Conservation (phyloP, 441 rosid species). For the Theobroma grandiflorum region DNA sequence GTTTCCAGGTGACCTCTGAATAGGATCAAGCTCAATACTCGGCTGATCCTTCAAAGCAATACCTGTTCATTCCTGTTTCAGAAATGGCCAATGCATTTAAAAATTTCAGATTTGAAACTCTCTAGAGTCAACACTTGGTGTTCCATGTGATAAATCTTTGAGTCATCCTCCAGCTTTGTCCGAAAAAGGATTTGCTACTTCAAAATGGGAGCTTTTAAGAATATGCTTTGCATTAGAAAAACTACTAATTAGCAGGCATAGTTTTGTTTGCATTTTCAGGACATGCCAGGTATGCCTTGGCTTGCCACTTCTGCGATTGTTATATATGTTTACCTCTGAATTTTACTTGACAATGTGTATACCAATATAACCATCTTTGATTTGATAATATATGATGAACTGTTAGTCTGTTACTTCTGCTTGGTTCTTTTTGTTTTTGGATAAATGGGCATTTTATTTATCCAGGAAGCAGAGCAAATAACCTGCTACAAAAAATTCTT, state of each 20-base stretch:
- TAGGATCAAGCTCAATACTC: conserved; percentile 98
- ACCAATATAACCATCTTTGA: not conserved
- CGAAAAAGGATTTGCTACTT: conserved; percentile 66
- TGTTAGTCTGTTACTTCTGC: not conserved
- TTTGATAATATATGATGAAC: not conserved
- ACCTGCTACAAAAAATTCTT: no score
- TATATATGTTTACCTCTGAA: not conserved
- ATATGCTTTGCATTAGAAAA: conserved; percentile 74
- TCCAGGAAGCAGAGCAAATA: no score
- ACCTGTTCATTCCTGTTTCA: conserved; percentile 62
- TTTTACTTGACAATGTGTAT: not conserved
- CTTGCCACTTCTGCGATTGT: conserved; percentile 17
- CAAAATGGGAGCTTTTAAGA: conserved; percentile 79
- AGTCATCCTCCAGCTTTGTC: conserved; percentile 69
- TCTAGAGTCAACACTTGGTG: conserved; percentile 52
- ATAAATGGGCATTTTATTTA: no score
- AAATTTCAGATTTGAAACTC: conserved; percentile 63
- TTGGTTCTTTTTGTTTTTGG: no score
- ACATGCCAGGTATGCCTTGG: conserved; percentile 75
- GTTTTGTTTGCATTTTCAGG: conserved; percentile 80
- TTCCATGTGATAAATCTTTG: conserved; percentile 59
- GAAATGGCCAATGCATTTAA: conserved; percentile 79
- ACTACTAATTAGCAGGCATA: conserved; percentile 71
- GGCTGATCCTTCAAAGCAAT: conserved; percentile 85
- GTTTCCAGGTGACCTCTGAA: conserved; percentile 80